Evolutionary conservation across 352 stramenopile species (phyloP), one percentile per base, ranked within the genome.

Genomic region (Phytophthora quininea): DNA sequence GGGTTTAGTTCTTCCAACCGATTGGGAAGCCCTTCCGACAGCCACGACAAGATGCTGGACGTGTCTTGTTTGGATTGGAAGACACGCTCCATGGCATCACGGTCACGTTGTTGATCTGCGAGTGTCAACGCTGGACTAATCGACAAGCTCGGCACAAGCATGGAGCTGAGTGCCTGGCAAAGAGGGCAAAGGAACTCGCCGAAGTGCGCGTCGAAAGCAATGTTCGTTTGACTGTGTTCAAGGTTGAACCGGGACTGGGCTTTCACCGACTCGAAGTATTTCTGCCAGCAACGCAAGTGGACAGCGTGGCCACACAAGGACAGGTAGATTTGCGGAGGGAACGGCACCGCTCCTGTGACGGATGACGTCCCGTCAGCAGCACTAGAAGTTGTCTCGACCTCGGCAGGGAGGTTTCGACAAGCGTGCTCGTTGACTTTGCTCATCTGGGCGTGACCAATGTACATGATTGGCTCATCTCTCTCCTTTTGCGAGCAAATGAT

Each of bases 181-280:
- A 98, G 67, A 4, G 92, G 92, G 48, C 92, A 98, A 12, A 97
- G 73, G 54, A 97, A 97, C 69, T 98, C 91, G 11, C 86, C 83
- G 48, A 87, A 86, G 42, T 91, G 66, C 1, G 93, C 83, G 54
- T 97, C 88, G 31, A 97, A 95, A 12, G 89, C 88, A 15, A 96
- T 90, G 47, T 90, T 92, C 19, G 82, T 86, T 64, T 91, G 83
- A 29, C 70, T 88, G 53, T 93, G 80, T 64, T 91, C 84, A 15
- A 90, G 52, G 37, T 91, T 89, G 58, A 83, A 87, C 11, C 71
- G 75, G 27, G 82, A 89, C 61, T 96, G 85, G 10, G 89, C 77
- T 40, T 74, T 76, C 27, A 97, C 82, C 11, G 89, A 93, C n/a
- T 90, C 82, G 53, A 97, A 94, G 55, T 97, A 98, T 43, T 91